These are phyloP conservation scores for Scedosporium minutisporum DNA, from an alignment of 2,329 filamentous ascomycete genomes.

Conservation along the genomic window DNA sequence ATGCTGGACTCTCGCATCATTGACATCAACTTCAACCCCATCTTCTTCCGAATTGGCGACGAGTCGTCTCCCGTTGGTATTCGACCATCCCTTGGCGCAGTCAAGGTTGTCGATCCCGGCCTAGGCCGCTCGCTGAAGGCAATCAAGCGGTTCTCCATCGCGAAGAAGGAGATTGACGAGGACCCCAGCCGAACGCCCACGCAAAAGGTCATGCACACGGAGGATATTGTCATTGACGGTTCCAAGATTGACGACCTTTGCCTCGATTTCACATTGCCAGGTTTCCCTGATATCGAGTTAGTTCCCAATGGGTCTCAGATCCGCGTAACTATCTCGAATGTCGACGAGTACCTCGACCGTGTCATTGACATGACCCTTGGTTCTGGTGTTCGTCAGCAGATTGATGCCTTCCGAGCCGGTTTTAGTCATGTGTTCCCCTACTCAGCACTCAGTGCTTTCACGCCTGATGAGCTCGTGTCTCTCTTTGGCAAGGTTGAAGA, in stretches of 20 bases:
- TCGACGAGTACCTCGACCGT: slow-evolving; percentile 77
- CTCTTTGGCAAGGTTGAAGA: slow-evolving; percentile 89
- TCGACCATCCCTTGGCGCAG: slow-evolving; percentile 75
- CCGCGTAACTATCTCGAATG: slow-evolving; percentile 78
- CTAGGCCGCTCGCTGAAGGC: slow-evolving; percentile 77
- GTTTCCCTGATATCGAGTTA: slow-evolving; percentile 80
- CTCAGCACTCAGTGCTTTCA: slow-evolving; percentile 84
- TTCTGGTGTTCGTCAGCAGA: slow-evolving; percentile 76
- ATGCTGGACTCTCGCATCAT: slow-evolving; percentile 99
- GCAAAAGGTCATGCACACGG: slow-evolving; percentile 61
- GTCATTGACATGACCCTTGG: slow-evolving; percentile 89
- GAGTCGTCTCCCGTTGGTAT: slow-evolving; percentile 49
- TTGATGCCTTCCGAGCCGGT: slow-evolving; percentile 81
- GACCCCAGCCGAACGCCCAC: slow-evolving; percentile 54
- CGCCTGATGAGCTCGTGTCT: slow-evolving; percentile 87
- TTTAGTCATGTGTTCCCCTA: slow-evolving; percentile 98
- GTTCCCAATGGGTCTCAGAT: slow-evolving; percentile 64
- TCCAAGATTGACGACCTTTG: slow-evolving; percentile 77
- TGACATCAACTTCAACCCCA: slow-evolving; percentile 93
- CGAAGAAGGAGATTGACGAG: slow-evolving; percentile 74
- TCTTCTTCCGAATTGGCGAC: slow-evolving; percentile 91
- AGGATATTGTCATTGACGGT: slow-evolving; percentile 64
- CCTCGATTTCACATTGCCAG: slow-evolving; percentile 89
- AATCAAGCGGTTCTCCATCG: slow-evolving; percentile 75
- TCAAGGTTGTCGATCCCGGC: slow-evolving; percentile 80